phyloP scores from a whole-genome alignment of 805 yeast species.

The Suhomyces vadensis region DNA sequence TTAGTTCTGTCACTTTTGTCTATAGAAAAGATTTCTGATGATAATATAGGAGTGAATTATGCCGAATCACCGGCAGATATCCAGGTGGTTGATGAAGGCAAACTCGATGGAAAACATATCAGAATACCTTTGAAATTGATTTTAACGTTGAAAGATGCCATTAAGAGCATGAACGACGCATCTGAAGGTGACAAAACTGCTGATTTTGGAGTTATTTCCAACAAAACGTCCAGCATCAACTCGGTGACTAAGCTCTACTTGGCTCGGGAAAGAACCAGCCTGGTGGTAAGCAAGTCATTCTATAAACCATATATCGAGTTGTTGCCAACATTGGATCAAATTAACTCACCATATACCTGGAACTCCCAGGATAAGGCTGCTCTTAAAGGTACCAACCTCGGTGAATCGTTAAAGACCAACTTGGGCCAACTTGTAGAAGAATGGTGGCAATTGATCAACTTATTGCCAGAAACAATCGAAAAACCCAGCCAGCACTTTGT shows the following conservation, averaged over 20 bases:
- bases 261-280: conserved; percentile 27
- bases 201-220: conserved; percentile 13
- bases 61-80: conserved; percentile 1
- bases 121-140: conserved; percentile 10
- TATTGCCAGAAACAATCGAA: conserved; percentile 29
- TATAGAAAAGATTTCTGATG: conserved; percentile 22
- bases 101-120: conserved; percentile 8
- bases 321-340: conserved; percentile 39
- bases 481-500: conserved; percentile 38
- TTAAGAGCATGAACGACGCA: neutral
- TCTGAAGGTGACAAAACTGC: neutral
- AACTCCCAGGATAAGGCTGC: conserved; percentile 47
- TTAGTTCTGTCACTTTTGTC: conserved; percentile 21
- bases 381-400: conserved; percentile 70
- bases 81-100: neutral
- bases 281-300: conserved; percentile 18
- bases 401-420: conserved; percentile 51
- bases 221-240: conserved; percentile 26
- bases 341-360: conserved; percentile 73
- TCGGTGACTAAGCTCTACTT: conserved; percentile 37
- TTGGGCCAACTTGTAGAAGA: conserved; percentile 52
- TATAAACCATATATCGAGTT: conserved; percentile 30
- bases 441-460: conserved; percentile 50
- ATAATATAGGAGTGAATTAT: conserved; percentile 29
- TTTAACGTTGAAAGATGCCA: conserved; percentile 12